Base-by-base conservation (phyloP, 116 monocot species). In the Dioscorea cayenensis region DNA sequence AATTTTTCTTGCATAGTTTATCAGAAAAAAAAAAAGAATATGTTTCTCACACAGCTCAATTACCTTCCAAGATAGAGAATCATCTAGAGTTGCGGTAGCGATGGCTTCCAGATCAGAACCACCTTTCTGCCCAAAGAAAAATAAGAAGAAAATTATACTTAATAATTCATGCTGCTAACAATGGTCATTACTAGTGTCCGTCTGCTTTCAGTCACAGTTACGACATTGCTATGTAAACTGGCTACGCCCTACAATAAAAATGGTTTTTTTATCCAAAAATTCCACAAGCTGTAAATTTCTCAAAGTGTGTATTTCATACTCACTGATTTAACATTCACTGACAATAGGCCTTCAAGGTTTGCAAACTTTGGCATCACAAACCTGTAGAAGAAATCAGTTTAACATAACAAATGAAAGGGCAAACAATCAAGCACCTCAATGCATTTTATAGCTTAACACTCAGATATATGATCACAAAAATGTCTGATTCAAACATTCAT, bases 51-150 rank as follows among this genome's bases (percentile, higher is more conserved):
- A 3, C 4, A 32, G 32, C 32, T 3, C 32, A 32, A 32, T 32
- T 79, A 88, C 88, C 84, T 88, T 83, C 92, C 92, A 92, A 66
- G 51, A 83, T 19, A 92, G 76, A 50, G 92, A 92, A 76, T 83
- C 72, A 82, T 88, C 88, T 14, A 85, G 5, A 22, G 79, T 79
- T 75, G 66, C 60, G 23, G 71, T 64, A 73, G 88, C 77, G 66
- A 82, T 78, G 49, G 78, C 73, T 70, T 81, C 81, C 32, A 92
- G 81, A 32, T 32, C 32, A 67, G 88, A 88, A 28, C 88, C 84
- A 50, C 77, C 70, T 71, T 77, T 70, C 92, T 92, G 84, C 49
- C 43, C 43, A 80, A 28, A 11, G 43, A 76, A 68, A 76, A 50
- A 13, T 27, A 68, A 75, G 55, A 11, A 29, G 7, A 36, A 73